phyloP scores from a whole-genome alignment of 2,329 filamentous ascomycete genomes.

The Apiospora rasikravindrae region DNA sequence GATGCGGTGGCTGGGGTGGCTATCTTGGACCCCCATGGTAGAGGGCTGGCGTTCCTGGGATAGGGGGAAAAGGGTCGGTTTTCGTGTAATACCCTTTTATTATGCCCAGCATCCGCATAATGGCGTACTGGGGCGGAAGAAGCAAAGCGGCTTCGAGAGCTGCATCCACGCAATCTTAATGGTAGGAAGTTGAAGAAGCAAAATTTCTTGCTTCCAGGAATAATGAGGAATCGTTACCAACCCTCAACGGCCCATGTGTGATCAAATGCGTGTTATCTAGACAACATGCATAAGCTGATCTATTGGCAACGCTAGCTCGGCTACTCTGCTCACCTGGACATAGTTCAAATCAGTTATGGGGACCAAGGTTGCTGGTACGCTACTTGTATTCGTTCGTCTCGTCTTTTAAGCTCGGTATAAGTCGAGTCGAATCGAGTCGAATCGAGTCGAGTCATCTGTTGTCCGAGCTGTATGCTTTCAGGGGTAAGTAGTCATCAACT shows the following conservation, averaged over 20 bases:
- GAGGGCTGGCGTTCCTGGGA: constrained; percentile 1
- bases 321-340: background rate
- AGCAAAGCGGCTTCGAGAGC: background rate
- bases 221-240: background rate
- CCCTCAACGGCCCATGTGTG: background rate
- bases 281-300: background rate
- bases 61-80: background rate
- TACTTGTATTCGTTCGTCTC: too few relatives aligned
- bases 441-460: too few relatives aligned
- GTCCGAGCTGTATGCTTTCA: background rate
- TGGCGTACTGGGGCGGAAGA: background rate
- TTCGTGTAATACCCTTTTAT: background rate
- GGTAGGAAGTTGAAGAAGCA: background rate
- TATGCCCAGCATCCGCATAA: background rate
- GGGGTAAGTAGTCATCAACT: background rate
- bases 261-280: background rate
- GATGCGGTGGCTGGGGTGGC: background rate
- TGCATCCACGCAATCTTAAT: background rate
- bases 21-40: background rate
- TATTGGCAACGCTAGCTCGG: background rate
- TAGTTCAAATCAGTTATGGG: too few relatives aligned
- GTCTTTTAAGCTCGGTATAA: background rate
- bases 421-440: background rate
- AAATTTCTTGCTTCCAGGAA: background rate
- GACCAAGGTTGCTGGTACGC: too few relatives aligned